These are phyloP conservation scores for Spinacia oleracea DNA, from an alignment of 179 eudicot species.

Conservation along the genomic window DNA sequence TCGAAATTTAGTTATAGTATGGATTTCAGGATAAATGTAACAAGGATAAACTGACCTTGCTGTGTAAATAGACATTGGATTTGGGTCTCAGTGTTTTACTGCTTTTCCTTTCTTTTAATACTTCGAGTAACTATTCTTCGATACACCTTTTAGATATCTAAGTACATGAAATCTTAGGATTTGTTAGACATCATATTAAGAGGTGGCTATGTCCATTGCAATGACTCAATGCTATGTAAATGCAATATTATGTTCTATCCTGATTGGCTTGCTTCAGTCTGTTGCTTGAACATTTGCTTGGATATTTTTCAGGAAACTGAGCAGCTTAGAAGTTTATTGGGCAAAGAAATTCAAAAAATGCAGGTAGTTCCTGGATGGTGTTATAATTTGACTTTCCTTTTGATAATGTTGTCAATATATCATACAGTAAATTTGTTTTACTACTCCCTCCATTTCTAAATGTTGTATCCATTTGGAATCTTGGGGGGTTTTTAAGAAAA, in stretches of 20 bases:
- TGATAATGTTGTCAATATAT: not conserved
- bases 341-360: slow-evolving; percentile 53
- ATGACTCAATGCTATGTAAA: not conserved
- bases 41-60: not conserved
- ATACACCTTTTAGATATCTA: not conserved
- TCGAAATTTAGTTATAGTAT: not conserved
- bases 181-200: not conserved
- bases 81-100: not conserved
- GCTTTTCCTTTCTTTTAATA: not conserved
- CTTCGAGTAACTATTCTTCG: not conserved
- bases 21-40: not conserved
- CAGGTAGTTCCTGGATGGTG: slow-evolving; percentile 47
- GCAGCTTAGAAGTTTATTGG: slow-evolving; percentile 54
- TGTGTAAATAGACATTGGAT: not conserved
- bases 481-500: no score
- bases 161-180: not conserved
- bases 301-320: slow-evolving; percentile 53
- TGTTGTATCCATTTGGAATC: no score
- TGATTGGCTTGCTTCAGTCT: not conserved
- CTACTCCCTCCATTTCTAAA: no score
- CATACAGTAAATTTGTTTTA: not conserved
- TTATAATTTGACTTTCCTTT: not conserved
- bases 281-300: slow-evolving; percentile 11
- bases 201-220: not conserved
- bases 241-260: not conserved